A percentile compares a stretch with the other conserved stretches of the same genome.
phyloP scores from a whole-genome alignment of 169 alveolate genomes.

The Miamiensis avidus region DNA sequence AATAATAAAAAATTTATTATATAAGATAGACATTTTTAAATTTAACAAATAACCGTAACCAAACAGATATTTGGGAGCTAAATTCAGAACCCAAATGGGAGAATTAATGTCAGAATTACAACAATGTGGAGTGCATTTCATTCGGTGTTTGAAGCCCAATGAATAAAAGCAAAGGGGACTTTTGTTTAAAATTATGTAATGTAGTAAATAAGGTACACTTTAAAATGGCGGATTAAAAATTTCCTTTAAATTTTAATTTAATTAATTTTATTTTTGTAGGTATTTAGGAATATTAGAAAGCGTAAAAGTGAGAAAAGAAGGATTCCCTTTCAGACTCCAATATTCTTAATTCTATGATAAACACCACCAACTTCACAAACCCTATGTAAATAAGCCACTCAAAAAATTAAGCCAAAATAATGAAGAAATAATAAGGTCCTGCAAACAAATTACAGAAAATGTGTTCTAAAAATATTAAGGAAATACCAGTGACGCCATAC shows the following conservation, averaged over 20 bases:
- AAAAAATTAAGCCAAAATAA: too few species aligned
- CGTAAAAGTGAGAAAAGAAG: slow-evolving; percentile 76
- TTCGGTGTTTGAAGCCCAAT: slow-evolving; percentile 87
- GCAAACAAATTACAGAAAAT: neutral
- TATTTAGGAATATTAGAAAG: slow-evolving; percentile 86
- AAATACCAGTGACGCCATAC: neutral
- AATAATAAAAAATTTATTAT: too few species aligned
- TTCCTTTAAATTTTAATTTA: too few species aligned
- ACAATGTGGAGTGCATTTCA: slow-evolving; percentile 76
- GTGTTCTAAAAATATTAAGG: too few species aligned
- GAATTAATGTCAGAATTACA: slow-evolving; percentile 76
- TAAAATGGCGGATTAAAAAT: neutral
- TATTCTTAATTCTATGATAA: slow-evolving; percentile 71
- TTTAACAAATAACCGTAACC: slow-evolving; percentile 52
- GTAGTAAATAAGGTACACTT: slow-evolving; percentile 56
- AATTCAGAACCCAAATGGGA: slow-evolving; percentile 75
- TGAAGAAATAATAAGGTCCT: neutral
- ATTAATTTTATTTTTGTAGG: neutral
- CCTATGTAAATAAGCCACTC: slow-evolving; percentile 34
- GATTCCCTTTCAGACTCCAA: slow-evolving; percentile 71
- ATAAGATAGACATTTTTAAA: too few species aligned
- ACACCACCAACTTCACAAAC: slow-evolving; percentile 67
- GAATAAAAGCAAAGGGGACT: slow-evolving; percentile 63
- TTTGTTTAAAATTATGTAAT: slow-evolving; percentile 74
- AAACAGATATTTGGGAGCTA: slow-evolving; percentile 76